Conservation (phyloP, 306 rosid genomes). For the Begonia peltatifolia region DNA sequence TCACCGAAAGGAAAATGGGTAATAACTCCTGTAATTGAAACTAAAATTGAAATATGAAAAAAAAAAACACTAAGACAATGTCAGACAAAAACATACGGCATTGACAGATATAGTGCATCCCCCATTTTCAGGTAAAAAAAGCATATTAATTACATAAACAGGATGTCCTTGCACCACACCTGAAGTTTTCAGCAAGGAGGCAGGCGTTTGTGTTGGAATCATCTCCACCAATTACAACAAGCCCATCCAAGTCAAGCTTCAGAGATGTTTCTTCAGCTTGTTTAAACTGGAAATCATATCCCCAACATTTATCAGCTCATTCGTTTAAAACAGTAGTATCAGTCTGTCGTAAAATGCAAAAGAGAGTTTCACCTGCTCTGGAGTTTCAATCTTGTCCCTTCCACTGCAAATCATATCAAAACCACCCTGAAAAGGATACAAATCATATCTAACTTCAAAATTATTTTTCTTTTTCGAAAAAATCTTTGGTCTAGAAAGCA, state of each 20-base stretch:
- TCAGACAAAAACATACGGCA: too few species aligned
- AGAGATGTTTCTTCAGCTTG: constrained; percentile 83
- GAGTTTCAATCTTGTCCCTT: constrained; percentile 98
- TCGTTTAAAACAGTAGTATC: constrained; percentile 4
- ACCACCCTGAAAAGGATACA: constrained; percentile 53
- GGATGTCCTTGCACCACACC: constrained; percentile 23
- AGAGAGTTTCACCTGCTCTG: constrained; percentile 67
- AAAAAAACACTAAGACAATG: too few species aligned
- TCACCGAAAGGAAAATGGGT: neutral
- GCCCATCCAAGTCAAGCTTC: constrained; percentile 94
- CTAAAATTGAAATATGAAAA: too few species aligned
- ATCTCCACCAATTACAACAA: constrained; percentile 97
- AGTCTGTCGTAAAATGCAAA: constrained; percentile 2
- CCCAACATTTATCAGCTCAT: constrained; percentile 11
- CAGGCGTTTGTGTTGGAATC: constrained; percentile 99
- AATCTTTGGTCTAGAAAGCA: neutral
- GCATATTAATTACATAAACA: neutral
- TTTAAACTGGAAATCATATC: constrained; percentile 43
- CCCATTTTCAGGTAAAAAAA: neutral
- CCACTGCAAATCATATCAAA: constrained; percentile 99
- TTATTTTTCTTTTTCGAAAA: neutral
- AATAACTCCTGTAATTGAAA: too few species aligned
- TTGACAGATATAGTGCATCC: too few species aligned
- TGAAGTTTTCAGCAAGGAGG: constrained; percentile 96
- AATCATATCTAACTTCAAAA: neutral